Percentiles rank a stretch among this genome's conserved stretches.
Conservation (phyloP, 164 flowering plant species). For the Kalanchoe fedtschenkoi region DNA sequence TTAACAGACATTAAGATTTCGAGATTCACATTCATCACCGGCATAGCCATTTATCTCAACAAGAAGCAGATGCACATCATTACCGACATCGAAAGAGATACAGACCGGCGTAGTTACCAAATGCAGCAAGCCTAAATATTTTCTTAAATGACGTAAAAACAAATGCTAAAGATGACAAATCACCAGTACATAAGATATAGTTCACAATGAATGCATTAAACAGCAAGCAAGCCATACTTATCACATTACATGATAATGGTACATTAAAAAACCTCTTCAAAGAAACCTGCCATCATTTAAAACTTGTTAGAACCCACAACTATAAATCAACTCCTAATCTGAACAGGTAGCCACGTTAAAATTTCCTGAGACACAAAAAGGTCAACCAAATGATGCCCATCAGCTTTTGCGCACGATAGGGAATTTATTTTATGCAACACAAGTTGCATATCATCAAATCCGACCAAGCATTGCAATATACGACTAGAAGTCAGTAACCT, state of each 20-base stretch:
- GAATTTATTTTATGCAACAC: neutral
- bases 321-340: neutral
- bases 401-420: neutral
- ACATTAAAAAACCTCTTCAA: too few relatives aligned
- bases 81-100: neutral
- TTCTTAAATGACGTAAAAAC: neutral
- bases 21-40: neutral
- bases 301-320: too few relatives aligned
- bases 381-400: neutral
- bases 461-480: neutral
- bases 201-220: neutral
- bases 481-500: neutral
- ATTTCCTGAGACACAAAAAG: too few relatives aligned
- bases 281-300: too few relatives aligned
- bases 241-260: too few relatives aligned
- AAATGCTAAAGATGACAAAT: neutral
- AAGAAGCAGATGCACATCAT: neutral
- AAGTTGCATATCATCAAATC: neutral
- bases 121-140: neutral
- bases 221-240: neutral
- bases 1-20: neutral
- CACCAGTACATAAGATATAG: neutral
- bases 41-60: neutral
- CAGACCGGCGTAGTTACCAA: neutral
- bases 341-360: neutral